phyloP scores from a whole-genome alignment of 805 yeast species.

The Pichia scutulata region DNA sequence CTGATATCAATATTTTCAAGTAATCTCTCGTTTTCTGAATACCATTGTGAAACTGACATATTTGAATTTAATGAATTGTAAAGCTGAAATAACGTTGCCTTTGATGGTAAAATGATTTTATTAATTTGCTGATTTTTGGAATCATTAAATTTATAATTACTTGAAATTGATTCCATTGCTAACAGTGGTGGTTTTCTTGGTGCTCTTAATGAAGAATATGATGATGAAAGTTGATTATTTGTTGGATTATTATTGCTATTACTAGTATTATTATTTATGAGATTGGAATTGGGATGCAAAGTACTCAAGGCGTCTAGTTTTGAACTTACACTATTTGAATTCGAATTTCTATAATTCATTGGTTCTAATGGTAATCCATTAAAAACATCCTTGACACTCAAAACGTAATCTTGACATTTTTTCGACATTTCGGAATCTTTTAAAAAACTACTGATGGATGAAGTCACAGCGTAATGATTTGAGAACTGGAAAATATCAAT shows the following conservation, averaged over 20 bases:
- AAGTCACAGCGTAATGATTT: slow-evolving; percentile 84
- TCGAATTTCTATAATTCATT: slow-evolving; percentile 8
- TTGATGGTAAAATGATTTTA: slow-evolving; percentile 43
- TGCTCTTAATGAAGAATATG: not conserved
- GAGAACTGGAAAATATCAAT: slow-evolving; percentile 85
- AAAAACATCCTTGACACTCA: slow-evolving; percentile 34
- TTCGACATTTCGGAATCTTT: slow-evolving; percentile 57
- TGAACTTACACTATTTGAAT: slow-evolving; percentile 1
- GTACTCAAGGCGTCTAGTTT: not conserved
- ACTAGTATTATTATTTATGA: not conserved
- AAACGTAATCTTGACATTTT: slow-evolving; percentile 81
- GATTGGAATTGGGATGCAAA: not conserved
- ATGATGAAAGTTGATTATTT: not conserved
- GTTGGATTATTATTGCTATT: not conserved
- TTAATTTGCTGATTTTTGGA: slow-evolving; percentile 1
- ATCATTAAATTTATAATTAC: not conserved
- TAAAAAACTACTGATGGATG: slow-evolving; percentile 61
- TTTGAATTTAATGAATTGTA: slow-evolving; percentile 78
- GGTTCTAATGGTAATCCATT: slow-evolving; percentile 18
- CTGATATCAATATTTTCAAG: slow-evolving; percentile 70
- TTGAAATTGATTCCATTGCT: slow-evolving; percentile 4
- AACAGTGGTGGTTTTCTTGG: not conserved
- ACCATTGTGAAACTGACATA: slow-evolving; percentile 75
- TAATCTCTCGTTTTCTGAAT: slow-evolving; percentile 48
- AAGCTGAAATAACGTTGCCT: slow-evolving; percentile 58